Conservation (phyloP, 441 rosid species). For the Bocquillonia castaneifolia region DNA sequence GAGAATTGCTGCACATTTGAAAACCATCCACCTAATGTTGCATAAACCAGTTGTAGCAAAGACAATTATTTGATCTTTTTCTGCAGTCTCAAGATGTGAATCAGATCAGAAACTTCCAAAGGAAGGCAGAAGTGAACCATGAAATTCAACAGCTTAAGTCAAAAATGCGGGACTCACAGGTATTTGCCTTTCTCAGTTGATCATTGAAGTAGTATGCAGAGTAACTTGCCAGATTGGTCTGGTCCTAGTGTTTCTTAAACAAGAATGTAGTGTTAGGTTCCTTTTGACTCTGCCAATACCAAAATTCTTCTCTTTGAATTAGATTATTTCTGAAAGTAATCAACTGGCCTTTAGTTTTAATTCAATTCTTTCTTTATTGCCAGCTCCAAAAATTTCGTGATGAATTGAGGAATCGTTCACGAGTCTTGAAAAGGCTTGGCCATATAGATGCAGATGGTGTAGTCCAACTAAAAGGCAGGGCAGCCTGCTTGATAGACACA, state of each 20-base stretch:
- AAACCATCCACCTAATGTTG: background rate
- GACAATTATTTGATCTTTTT: constrained; percentile 16
- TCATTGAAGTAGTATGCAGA: background rate
- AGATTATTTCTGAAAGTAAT: no score
- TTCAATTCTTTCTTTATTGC: constrained; percentile 23
- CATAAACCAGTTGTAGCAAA: background rate
- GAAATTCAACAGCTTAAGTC: constrained; percentile 90
- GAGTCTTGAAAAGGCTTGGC: constrained; percentile 94
- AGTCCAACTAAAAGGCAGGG: constrained; percentile 91
- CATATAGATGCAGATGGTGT: constrained; percentile 85
- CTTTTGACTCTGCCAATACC: no score
- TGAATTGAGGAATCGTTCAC: constrained; percentile 90
- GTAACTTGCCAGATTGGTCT: background rate
- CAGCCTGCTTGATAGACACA: constrained; percentile 97
- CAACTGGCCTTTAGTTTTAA: constrained; percentile 10
- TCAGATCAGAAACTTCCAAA: constrained; percentile 70
- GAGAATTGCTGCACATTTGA: background rate
- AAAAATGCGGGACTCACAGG: constrained; percentile 99
- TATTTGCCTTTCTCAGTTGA: constrained; percentile 27
- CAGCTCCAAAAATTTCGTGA: constrained; percentile 95
- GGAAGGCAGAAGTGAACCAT: constrained; percentile 91
- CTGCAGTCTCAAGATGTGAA: constrained; percentile 76
- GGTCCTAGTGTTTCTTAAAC: background rate
- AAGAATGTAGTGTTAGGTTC: background rate
- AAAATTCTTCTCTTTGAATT: no score